Base-by-base conservation (phyloP, 805 yeast species). In the Candida boleticola region DNA sequence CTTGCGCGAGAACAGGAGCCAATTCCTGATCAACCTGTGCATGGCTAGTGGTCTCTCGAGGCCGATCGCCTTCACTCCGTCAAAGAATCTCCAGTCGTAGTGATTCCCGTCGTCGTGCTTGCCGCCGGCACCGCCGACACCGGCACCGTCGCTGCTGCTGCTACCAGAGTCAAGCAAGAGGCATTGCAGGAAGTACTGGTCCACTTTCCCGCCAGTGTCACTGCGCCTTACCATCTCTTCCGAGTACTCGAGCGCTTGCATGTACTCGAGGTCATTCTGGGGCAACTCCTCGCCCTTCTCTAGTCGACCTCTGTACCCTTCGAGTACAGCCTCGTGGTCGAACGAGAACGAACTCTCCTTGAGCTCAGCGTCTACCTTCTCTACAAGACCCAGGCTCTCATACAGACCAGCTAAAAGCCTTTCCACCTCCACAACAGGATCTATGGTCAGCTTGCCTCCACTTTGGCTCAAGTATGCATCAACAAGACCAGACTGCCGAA, bases 1-100 rank as follows among this genome's bases (percentile, higher is more conserved):
- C 4, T 71, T 61, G 32, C 65, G 55, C 14, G 77, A 53, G 47
- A 79, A 77, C 39, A 74, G 63, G 40, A 79, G 66, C 71, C 79
- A 79, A 1, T 78, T 73, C 40, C 83, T 62, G 7, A 77, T 60
- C 41, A 77, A 51, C 20, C 81, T 64, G 50, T 78, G 82, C 27
- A 79, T 51, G 1, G 66, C 53, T 3, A 68, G 64, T 19, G 60
- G 59, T 41, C 62, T 67, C 36, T 68, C 64, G 21, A 52, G 50
- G 10, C 54, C 46, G 65, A 77, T 57, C 40, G 74, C 77, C 47
- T 77, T 64, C 2, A 76, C 64, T 10, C 82, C 84, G 47, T 69
- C 71, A 58, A 77, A 81, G 46, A 81, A 81, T 40, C 84, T 59
- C 67, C 72, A 73, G 57, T 81, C 87, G 49, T 79, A 77, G 55